These are phyloP conservation scores for Ustilago cynodontis DNA, from an alignment of 1,284 basidiomycete species.

Conservation along the genomic window DNA sequence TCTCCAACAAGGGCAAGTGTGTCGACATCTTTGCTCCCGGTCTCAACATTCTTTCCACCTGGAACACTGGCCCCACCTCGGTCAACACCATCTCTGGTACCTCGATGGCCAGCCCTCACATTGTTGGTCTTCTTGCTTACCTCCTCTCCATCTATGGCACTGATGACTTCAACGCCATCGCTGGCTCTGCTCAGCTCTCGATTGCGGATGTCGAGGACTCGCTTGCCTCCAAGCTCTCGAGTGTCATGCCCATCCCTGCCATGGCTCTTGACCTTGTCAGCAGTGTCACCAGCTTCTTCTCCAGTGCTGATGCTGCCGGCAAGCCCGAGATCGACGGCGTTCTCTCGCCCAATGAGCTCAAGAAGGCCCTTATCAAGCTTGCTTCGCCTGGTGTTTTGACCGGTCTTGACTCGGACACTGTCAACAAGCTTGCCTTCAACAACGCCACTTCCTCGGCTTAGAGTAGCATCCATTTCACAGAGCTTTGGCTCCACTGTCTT, in stretches of 20 bases:
- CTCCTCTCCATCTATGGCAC: constrained; percentile 77
- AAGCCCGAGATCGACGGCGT: constrained; percentile 71
- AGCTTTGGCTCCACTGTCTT: constrained; percentile 32
- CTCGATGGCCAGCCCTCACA: constrained; percentile 76
- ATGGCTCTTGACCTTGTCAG: constrained; percentile 60
- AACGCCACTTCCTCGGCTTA: constrained; percentile 62
- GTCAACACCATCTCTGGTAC: constrained; percentile 79
- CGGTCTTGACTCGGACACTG: constrained; percentile 62
- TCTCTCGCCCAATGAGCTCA: constrained; percentile 76
- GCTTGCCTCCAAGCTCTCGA: constrained; percentile 64
- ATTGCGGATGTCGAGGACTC: constrained; percentile 42
- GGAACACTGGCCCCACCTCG: constrained; percentile 72
- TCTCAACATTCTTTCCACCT: constrained; percentile 77
- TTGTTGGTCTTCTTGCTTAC: constrained; percentile 69
- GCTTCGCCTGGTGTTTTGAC: constrained; percentile 75
- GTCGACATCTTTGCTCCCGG: constrained; percentile 87
- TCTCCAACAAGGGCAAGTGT: constrained; percentile 76
- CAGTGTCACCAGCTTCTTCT: constrained; percentile 57
- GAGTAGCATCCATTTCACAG: not conserved
- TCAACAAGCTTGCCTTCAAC: constrained; percentile 68
- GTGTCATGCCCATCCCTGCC: constrained; percentile 56
- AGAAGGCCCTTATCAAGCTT: constrained; percentile 79
- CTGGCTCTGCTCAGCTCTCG: constrained; percentile 28
- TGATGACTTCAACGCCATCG: constrained; percentile 55
- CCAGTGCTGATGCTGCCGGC: constrained; percentile 54